These are phyloP conservation scores for Cladophialophora immunda DNA, from an alignment of 2,329 filamentous ascomycete species.

Conservation along the genomic window DNA sequence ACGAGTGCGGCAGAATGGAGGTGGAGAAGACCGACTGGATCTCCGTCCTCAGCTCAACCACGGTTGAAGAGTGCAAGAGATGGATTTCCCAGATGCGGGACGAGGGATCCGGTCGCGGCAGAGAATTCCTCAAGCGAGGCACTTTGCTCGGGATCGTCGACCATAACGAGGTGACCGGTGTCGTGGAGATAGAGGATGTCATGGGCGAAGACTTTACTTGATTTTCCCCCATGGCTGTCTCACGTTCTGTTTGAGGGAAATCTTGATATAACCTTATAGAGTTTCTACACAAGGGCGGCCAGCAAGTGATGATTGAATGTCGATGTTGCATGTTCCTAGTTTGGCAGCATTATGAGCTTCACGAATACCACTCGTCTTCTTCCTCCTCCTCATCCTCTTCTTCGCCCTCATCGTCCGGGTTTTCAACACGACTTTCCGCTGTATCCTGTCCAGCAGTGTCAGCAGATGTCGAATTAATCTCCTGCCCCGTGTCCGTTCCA, in stretches of 20 bases:
- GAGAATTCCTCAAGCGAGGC: slow-evolving; percentile 50
- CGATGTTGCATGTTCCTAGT: slow-evolving; percentile 17
- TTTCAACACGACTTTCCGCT: slow-evolving; percentile 42
- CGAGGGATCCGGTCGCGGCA: slow-evolving; percentile 43
- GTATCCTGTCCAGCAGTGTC: slow-evolving; percentile 32
- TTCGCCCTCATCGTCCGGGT: slow-evolving; percentile 57
- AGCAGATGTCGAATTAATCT: slow-evolving; percentile 40
- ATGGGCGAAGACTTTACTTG: slow-evolving; percentile 41
- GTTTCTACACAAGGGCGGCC: slow-evolving; percentile 6
- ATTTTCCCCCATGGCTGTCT: neutral
- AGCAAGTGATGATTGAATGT: neutral
- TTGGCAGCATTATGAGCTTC: slow-evolving; percentile 20
- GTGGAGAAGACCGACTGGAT: slow-evolving; percentile 65
- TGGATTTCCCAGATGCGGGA: slow-evolving; percentile 57
- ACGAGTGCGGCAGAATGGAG: slow-evolving; percentile 58
- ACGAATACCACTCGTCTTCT: slow-evolving; percentile 60
- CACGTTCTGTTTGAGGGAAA: slow-evolving; percentile 1
- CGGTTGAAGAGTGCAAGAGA: slow-evolving; percentile 62
- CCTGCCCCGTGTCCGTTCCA: slow-evolving; percentile 35
- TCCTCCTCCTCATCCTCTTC: slow-evolving; percentile 59
- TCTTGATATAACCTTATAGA: slow-evolving; percentile 10
- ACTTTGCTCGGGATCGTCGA: slow-evolving; percentile 60
- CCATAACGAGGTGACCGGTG: slow-evolving; percentile 55
- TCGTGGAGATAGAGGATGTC: slow-evolving; percentile 59
- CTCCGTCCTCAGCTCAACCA: slow-evolving; percentile 64